Percentiles rank a stretch among this genome's conserved stretches.
These are phyloP conservation scores for Zychaea mexicana DNA, from an alignment of 371 early-diverging fungal genomes.

Conservation along the genomic window DNA sequence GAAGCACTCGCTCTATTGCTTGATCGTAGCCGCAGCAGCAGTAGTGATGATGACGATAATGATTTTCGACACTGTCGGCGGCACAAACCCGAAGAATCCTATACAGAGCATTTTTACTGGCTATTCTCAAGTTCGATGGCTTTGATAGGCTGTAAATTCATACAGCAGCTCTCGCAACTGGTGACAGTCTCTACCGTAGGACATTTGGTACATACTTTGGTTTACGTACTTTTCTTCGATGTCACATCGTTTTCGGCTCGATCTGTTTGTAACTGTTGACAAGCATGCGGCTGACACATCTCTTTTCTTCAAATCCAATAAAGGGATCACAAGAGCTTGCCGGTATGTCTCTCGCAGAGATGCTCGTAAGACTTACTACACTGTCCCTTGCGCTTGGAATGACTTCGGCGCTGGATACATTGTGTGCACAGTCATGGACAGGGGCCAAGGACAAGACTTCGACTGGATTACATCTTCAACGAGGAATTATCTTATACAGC, in stretches of 20 bases:
- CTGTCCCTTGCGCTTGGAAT: background rate
- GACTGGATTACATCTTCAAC: background rate
- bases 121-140: background rate
- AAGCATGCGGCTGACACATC: no score
- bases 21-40: no score
- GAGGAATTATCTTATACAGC: background rate
- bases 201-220: background rate
- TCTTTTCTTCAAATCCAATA: no score
- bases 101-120: background rate
- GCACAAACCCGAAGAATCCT: no score
- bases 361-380: slow-evolving; percentile 83
- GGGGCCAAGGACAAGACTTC: slow-evolving; percentile 64
- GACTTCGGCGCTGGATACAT: slow-evolving; percentile 84
- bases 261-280: no score
- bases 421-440: slow-evolving; percentile 87
- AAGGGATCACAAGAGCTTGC: slow-evolving; percentile 8
- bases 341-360: slow-evolving; percentile 2
- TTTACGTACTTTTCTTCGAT: no score
- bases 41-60: no score
- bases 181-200: background rate
- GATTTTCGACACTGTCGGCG: no score
- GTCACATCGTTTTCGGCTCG: background rate
- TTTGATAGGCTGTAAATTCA: background rate
- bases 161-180: background rate
- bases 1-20: no score